These are phyloP conservation scores for Acanthamoeba sp. DNA, from an alignment of 208 protist genomes.

Conservation along the genomic window DNA sequence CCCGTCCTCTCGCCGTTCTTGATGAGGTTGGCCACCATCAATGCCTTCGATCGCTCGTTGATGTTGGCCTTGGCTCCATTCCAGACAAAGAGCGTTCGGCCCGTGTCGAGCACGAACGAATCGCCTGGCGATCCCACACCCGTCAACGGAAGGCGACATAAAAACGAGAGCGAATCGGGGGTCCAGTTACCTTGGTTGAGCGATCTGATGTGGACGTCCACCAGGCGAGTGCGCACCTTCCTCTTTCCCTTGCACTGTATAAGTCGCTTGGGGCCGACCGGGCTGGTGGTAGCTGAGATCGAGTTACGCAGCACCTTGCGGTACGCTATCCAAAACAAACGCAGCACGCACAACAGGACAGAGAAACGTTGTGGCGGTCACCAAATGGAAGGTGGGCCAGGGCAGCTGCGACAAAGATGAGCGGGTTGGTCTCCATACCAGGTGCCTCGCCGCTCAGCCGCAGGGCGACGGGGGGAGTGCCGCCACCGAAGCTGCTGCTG, in stretches of 20 bases:
- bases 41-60: conserved; percentile 8
- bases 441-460: too few species aligned
- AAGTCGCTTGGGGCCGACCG: neutral
- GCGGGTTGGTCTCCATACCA: too few species aligned
- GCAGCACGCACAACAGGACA: too few species aligned
- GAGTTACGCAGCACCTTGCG: neutral
- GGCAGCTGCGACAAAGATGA: too few species aligned
- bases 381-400: too few species aligned
- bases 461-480: too few species aligned
- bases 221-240: neutral
- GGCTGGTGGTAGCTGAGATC: neutral
- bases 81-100: neutral
- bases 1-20: neutral
- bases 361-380: too few species aligned
- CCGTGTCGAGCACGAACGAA: neutral
- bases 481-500: too few species aligned
- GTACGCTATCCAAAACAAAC: neutral
- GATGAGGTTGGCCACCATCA: conserved; percentile 29
- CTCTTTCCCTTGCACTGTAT: conserved; percentile 51
- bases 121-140: neutral
- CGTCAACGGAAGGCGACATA: too few species aligned
- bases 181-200: conserved; percentile 18
- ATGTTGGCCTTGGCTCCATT: conserved; percentile 8
- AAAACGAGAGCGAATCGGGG: neutral
- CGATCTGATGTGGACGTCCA: neutral